phyloP scores from a whole-genome alignment of 495 filamentous ascomycete genomes.

The Tuber borchii region DNA sequence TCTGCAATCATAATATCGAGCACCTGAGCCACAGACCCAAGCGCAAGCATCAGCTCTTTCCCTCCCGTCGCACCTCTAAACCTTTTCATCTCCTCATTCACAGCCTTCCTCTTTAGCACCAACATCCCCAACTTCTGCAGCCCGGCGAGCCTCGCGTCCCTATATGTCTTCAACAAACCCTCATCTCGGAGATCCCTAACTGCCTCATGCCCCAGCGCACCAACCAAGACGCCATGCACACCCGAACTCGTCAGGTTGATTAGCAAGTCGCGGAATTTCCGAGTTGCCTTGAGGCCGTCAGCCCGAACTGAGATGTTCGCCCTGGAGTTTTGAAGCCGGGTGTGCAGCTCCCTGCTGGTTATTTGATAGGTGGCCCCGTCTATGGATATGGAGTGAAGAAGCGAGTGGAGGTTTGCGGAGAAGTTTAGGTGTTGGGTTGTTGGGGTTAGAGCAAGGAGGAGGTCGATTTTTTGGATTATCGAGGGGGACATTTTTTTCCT shows the following conservation, averaged over 20 bases:
- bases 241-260: background rate
- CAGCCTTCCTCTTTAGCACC: conserved; percentile 26
- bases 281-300: background rate
- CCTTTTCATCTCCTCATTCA: conserved; percentile 20
- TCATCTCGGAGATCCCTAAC: background rate
- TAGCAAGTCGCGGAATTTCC: background rate
- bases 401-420: background rate
- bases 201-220: background rate
- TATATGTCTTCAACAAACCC: background rate
- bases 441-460: background rate
- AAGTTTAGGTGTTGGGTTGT: background rate
- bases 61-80: background rate
- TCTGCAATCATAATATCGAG: background rate
- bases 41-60: background rate
- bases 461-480: background rate
- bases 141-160: conserved; percentile 40
- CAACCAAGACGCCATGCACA: background rate
- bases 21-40: background rate
- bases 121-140: conserved; percentile 61
- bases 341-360: background rate
- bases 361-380: background rate
- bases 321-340: background rate
- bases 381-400: background rate
- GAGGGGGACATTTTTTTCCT: background rate
- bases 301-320: background rate